Evolutionary conservation across 2,329 filamentous ascomycete genomes (phyloP), one percentile per base, ranked within the genome.

Genomic region (Fusarium clavum): DNA sequence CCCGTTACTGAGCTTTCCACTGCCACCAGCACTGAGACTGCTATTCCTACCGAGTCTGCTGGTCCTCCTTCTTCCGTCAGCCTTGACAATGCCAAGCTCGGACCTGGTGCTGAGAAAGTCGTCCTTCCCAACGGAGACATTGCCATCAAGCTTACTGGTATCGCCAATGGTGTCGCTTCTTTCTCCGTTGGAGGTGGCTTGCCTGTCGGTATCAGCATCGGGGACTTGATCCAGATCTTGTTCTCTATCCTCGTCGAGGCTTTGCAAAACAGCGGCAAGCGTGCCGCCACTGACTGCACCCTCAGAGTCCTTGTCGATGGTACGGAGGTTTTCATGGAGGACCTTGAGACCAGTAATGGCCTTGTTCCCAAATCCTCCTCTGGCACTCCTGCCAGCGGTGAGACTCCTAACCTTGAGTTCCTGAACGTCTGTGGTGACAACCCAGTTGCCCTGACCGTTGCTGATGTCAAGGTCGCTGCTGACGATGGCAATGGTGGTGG

Each of bases 351-450:
- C n/a, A 64, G 9, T 10, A 4, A 8, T 1, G 22, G 10, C 27
- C 11, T 10, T 10, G 9, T 27, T 27, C 9, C 3, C 20, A 20
- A 20, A 20, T 20, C 20, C 20, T 20, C 20, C 20, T 20, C 20
- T 20, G 20, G 20, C 20, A 20, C 20, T 20, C 20, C 20, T 20
- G 20, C 20, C 20, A 20, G 20, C 3, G 20, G 20, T 20, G 20
- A 20, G 20, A 3, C 0, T 4, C 61, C 64, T 18, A 9, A 24
- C 0, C 0, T 72, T 14, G 29, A 52, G 18, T 64, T 72, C 24
- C 29, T 57, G 3, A 62, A 72, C 53, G n/a, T 13, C 11, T 72
- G 70, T 1, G 70, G 69, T 10, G 43, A 25, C 11, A 40, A 25
- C 29, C 38, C 20, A 20, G 20, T 20, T 20, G 20, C 20, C 20